Conservation (phyloP, 1,139 yeast species). For the Yamadazyma taylorii region DNA sequence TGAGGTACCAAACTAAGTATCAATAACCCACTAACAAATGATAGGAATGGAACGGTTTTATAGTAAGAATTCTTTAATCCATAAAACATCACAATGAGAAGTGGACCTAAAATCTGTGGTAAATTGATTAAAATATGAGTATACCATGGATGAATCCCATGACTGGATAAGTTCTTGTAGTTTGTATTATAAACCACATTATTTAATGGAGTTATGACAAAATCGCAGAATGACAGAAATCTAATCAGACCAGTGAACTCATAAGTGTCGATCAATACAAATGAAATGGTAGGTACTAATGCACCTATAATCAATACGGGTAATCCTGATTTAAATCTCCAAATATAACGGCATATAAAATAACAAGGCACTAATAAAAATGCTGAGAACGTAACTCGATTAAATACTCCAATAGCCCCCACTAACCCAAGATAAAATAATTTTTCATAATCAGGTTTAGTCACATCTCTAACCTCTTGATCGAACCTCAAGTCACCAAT, state of each 20-base stretch:
- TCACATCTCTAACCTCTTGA: constrained; percentile 14
- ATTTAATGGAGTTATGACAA: constrained; percentile 71
- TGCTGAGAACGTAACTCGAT: constrained; percentile 79
- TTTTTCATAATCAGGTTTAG: constrained; percentile 11
- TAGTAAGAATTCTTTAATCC: constrained; percentile 31
- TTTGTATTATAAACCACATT: constrained; percentile 70
- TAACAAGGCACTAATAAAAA: constrained; percentile 65
- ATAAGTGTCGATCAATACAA: constrained; percentile 58
- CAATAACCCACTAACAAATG: constrained; percentile 61
- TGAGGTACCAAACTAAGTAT: constrained; percentile 77
- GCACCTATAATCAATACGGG: constrained; percentile 30
- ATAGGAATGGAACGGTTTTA: constrained; percentile 53
- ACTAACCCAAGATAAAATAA: constrained; percentile 50
- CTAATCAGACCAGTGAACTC: constrained; percentile 11
- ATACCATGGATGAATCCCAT: constrained; percentile 81
- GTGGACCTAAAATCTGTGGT: constrained; percentile 84
- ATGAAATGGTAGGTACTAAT: constrained; percentile 29
- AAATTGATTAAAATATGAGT: constrained; percentile 74
- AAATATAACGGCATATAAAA: constrained; percentile 38
- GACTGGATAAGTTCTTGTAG: constrained; percentile 59
- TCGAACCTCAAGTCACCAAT: constrained; percentile 45
- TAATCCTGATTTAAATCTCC: constrained; percentile 26
- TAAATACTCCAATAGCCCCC: constrained; percentile 70
- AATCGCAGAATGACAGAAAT: constrained; percentile 15
- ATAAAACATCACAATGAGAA: constrained; percentile 42